Base-by-base conservation (phyloP, 805 yeast species). In the Cyberlindnera bimundalis region DNA sequence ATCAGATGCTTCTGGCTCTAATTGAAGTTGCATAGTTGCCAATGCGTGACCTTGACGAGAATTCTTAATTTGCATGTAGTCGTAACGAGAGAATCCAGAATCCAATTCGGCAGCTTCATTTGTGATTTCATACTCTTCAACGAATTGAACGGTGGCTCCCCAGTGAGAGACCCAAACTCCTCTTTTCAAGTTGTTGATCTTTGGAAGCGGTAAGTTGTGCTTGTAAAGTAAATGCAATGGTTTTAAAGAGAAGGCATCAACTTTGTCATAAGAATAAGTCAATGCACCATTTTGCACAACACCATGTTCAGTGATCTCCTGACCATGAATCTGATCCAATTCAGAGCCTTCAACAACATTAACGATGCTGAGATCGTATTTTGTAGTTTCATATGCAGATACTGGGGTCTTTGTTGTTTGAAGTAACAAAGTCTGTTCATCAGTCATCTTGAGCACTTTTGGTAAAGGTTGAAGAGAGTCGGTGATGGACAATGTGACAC, bases 111-210 rank as follows among this genome's bases (percentile, higher is more conserved):
- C 95, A 23, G 84, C 97, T 31, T 67, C 70, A 58, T 93, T 89
- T 37, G 79, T 71, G 26, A 89, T 53, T 65, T 88, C 91, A 60
- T 88, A 90, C 57, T 81, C 79, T 59, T 93, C 98, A 58, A 89
- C 96, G 47, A 88, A 70, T 60, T 87, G 75, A 44, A 84, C 56
- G 38, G 85, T 63, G 52, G 78, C 59, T 49, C 88, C 76, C 86
- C 88, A 74, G 48, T 89, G 96, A 3, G 96, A 91, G 37, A 90
- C 68, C 97, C 98, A 91, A 37, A 85, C 61, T 35, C 84, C 84
- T 58, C 97, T 76, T 43, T 76, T 68, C 46, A 88, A 70, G 43
- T 67, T 70, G 48, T 73, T 69, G 18, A 79, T 84, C 47, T 74
- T 73, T 15, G 79, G 65, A 41, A 88, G 55, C 12, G 97, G 95